These are phyloP conservation scores for Pezicula neosporulosa DNA, from an alignment of 2,329 filamentous ascomycete genomes.

Conservation along the genomic window DNA sequence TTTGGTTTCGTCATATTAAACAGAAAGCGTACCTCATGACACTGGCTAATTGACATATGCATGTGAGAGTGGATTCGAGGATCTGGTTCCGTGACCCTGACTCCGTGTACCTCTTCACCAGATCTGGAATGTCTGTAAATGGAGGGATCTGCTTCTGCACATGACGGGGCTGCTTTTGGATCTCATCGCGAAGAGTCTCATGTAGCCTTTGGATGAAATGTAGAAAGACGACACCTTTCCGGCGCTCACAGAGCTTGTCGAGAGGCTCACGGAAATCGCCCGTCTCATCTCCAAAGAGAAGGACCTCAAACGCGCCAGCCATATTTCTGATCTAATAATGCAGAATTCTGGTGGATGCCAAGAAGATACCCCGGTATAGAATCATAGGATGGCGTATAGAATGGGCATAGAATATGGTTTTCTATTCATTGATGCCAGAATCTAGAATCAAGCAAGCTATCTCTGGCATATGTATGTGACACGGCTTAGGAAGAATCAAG, in stretches of 20 bases:
- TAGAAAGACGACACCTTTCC: not conserved
- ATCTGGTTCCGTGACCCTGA: constrained; percentile 1
- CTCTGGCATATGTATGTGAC: too few species aligned
- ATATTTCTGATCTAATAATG: constrained; percentile 1
- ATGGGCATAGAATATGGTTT: too few species aligned
- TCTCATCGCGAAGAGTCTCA: too few species aligned
- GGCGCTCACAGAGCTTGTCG: constrained; percentile 3
- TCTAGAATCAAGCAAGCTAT: too few species aligned
- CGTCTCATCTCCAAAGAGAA: constrained; percentile 5
- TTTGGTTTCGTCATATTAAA: too few species aligned
- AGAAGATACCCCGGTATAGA: too few species aligned
- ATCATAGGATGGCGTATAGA: too few species aligned
- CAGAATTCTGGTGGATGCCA: too few species aligned
- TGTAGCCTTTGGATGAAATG: too few species aligned
- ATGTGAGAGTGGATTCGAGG: not conserved
- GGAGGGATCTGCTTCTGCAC: constrained; percentile 3
- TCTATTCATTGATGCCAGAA: too few species aligned
- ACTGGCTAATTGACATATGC: constrained; percentile 3
- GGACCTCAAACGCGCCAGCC: constrained; percentile 4
- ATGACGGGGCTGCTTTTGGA: not conserved
- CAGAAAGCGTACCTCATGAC: constrained; percentile 2
- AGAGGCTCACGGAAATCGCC: constrained; percentile 3
- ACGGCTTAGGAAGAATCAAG: too few species aligned
- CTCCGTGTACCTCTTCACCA: constrained; percentile 1
- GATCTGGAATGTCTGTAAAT: constrained; percentile 3